These are phyloP conservation scores for Kodamaea suecica DNA, from an alignment of 1,139 yeast species.

Conservation along the genomic window DNA sequence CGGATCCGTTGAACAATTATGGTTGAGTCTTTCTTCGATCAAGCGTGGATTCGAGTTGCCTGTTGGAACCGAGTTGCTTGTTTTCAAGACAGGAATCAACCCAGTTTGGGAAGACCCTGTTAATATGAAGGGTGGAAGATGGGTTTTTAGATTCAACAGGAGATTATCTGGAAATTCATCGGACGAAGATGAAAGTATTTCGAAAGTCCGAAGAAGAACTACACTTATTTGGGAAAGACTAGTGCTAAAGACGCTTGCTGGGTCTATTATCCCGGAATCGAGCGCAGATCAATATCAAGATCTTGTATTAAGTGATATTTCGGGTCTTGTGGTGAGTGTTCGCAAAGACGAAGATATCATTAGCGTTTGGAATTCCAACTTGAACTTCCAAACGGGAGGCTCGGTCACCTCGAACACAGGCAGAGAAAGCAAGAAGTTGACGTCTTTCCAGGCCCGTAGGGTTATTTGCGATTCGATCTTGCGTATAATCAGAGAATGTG, in stretches of 20 bases:
- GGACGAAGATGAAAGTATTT: conserved; percentile 13
- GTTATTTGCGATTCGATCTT: conserved; percentile 49
- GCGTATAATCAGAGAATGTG: conserved; percentile 49
- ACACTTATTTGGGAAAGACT: conserved; percentile 54
- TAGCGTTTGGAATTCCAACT: conserved; percentile 53
- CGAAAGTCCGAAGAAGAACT: conserved; percentile 34
- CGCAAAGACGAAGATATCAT: conserved; percentile 50
- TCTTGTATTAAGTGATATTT: conserved; percentile 42
- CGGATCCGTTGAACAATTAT: conserved; percentile 60
- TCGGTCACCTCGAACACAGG: neutral
- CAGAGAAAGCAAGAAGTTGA: conserved; percentile 31
- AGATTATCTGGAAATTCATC: conserved; percentile 21
- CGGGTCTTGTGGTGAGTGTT: conserved; percentile 51
- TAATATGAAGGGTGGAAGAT: conserved; percentile 62
- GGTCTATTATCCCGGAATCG: conserved; percentile 39
- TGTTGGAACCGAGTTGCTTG: conserved; percentile 55
- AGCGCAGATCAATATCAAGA: conserved; percentile 33
- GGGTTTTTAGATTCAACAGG: conserved; percentile 55
- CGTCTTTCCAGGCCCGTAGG: conserved; percentile 47
- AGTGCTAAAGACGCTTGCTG: conserved; percentile 42
- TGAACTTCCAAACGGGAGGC: conserved; percentile 30
- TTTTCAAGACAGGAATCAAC: conserved; percentile 61
- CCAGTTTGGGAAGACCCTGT: conserved; percentile 75
- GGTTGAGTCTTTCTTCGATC: conserved; percentile 51
- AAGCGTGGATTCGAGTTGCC: conserved; percentile 48